Evolutionary conservation across 805 yeast genomes (phyloP).

Genomic region (Metschnikowia cerradonensis): DNA sequence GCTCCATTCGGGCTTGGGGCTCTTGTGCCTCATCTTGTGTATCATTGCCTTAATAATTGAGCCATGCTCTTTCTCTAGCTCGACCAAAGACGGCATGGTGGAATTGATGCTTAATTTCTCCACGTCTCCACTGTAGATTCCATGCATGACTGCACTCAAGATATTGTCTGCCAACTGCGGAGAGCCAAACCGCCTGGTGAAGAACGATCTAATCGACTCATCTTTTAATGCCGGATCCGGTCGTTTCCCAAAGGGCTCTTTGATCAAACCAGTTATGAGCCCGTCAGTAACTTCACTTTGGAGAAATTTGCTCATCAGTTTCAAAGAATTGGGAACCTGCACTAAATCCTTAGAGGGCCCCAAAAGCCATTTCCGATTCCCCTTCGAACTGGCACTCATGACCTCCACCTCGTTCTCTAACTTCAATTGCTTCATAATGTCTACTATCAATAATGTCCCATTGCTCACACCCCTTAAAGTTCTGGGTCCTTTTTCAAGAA

Average conservation of each 20-base stretch:
- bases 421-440: conserved; percentile 50
- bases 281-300: conserved; percentile 45
- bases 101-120: conserved; percentile 59
- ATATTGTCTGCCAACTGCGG: conserved; percentile 50
- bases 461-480: conserved; percentile 80
- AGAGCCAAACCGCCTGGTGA: conserved; percentile 65
- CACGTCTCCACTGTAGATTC: conserved; percentile 80
- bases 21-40: conserved; percentile 22
- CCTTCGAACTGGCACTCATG: conserved; percentile 52
- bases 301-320: conserved; percentile 29
- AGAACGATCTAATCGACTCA: conserved; percentile 67
- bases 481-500: conserved; percentile 85
- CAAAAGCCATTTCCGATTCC: conserved; percentile 69
- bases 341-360: conserved; percentile 43
- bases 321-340: conserved; percentile 48
- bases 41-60: conserved; percentile 49
- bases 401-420: conserved; percentile 50
- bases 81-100: conserved; percentile 51
- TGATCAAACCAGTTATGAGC: conserved; percentile 40
- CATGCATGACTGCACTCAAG: conserved; percentile 79
- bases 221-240: conserved; percentile 35
- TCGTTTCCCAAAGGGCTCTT: conserved; percentile 46
- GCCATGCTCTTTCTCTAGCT: conserved; percentile 57
- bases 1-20: conserved; percentile 6
- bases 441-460: conserved; percentile 69